Evolutionary conservation across 345 rosid genomes (phyloP).

Genomic region (Conringia planisiliqua): DNA sequence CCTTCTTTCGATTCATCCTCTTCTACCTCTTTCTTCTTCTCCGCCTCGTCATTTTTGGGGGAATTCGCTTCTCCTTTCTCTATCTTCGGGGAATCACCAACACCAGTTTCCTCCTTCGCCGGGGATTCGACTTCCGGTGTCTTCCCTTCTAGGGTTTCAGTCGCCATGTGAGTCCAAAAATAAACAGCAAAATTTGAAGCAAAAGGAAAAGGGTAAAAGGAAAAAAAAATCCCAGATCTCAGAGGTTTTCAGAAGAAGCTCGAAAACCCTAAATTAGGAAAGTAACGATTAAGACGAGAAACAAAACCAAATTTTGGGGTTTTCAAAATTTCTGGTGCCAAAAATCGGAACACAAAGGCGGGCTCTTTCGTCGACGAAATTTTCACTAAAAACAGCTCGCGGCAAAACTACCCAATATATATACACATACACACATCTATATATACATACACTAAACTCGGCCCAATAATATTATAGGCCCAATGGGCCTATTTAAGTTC

Average conservation of each 20-base stretch:
- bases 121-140: slow-evolving; percentile 45
- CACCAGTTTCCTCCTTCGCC: slow-evolving; percentile 17
- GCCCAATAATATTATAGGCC: background rate
- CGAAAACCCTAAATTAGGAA: slow-evolving; percentile 24
- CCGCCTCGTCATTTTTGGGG: slow-evolving; percentile 3
- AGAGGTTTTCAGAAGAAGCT: slow-evolving; percentile 6
- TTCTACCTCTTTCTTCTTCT: slow-evolving; percentile 15
- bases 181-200: background rate
- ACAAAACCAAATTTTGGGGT: slow-evolving; percentile 12
- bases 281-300: slow-evolving; percentile 10
- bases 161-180: slow-evolving; percentile 43
- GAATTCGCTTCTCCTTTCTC: slow-evolving; percentile 16
- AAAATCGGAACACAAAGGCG: slow-evolving; percentile 29
- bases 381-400: slow-evolving; percentile 27
- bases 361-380: slow-evolving; percentile 2
- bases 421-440: slow-evolving; percentile 5
- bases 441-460: background rate
- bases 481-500: background rate
- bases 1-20: slow-evolving; percentile 8
- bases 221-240: slow-evolving; percentile 12
- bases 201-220: background rate
- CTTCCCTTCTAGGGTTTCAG: slow-evolving; percentile 65
- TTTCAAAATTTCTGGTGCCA: slow-evolving; percentile 25
- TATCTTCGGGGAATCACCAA: background rate
- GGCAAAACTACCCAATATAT: slow-evolving; percentile 27